A percentile compares a stretch with the other conserved stretches of the same genome.
Conservation (phyloP, 1,139 yeast species). For the Arxiozyma slooffiae region DNA sequence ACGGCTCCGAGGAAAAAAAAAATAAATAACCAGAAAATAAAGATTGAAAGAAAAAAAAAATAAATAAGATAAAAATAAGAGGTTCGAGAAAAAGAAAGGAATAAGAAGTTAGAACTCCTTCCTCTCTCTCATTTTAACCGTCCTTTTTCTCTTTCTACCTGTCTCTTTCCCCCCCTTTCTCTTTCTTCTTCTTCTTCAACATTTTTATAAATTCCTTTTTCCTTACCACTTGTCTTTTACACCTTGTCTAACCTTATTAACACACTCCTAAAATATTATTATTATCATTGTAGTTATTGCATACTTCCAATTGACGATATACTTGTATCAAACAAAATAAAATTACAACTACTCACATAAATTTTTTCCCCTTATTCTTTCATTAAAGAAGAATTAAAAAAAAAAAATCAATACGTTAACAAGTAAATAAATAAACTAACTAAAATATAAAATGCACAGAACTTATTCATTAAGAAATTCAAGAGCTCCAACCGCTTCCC, state of each 20-base stretch:
- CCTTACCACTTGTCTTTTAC: background rate
- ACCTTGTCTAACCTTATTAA: background rate
- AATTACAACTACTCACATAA: background rate
- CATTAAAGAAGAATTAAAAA: too few species aligned
- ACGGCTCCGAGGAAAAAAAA: background rate
- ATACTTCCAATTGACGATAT: too few species aligned
- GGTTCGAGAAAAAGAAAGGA: background rate
- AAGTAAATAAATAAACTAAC: background rate
- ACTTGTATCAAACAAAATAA: background rate
- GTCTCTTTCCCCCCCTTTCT: background rate
- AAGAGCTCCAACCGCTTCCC: constrained; percentile 95
- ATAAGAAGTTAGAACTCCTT: background rate
- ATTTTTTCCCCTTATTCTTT: background rate
- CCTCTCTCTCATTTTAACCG: background rate
- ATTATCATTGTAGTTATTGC: background rate
- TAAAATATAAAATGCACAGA: constrained; percentile 64
- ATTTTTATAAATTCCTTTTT: too few species aligned
- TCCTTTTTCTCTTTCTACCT: background rate
- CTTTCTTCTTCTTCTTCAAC: background rate
- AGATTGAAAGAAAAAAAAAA: too few species aligned
- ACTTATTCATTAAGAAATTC: constrained; percentile 91
- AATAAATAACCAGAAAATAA: too few species aligned
- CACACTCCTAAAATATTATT: too few species aligned
- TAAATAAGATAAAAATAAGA: too few species aligned
- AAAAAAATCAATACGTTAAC: too few species aligned